Evolutionary conservation across 176 grass and related monocot genomes (phyloP), one percentile per base, ranked within the genome.

Genomic region (Cenchrus fungigraminus): DNA sequence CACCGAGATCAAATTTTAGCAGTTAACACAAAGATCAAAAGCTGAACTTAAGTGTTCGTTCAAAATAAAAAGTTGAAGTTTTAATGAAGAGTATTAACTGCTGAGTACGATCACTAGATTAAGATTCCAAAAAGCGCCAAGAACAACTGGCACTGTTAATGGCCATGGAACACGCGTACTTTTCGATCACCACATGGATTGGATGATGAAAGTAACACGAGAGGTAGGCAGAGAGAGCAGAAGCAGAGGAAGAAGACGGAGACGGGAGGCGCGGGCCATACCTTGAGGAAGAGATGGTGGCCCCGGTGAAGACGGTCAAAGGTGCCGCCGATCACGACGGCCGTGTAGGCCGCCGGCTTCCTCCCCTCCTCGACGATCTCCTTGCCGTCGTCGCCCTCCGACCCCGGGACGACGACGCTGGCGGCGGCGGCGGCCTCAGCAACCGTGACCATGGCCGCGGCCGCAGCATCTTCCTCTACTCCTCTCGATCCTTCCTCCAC

Each of bases 251-350:
- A 31, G 52, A 71, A 6, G 6, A 50, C 6, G 53, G 28, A 1
- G 62, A 11, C 37, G 37, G 37, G 14, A 32, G 62, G 62, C 28
- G 62, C 28, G 4, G 12, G 11, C 13, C 31, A 3, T 66, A 98
- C 96, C 83, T 95, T 85, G 29, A 98, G 69, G 93, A 98, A 95
- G 84, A 93, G 72, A 84, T 87, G 93, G 77, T 98, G 96, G 60
- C 96, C 96, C 31, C 88, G 87, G 76, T 95, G 93, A 51, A 98
- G 86, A 2, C 93, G 92, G 68, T 98, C 93, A 42, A 98, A 98
- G 76, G 96, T 98, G 58, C 96, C 96, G 7, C 96, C 96, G 85
- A 95, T 88, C 70, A 98, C 91, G 68, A 95, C 89, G 71, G 93
- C 82, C 9, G 49, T 16, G 63, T 94, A 91, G 58, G 58, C 50